phyloP scores from a whole-genome alignment of 495 filamentous ascomycete genomes.

The Bryoglossum gracile region DNA sequence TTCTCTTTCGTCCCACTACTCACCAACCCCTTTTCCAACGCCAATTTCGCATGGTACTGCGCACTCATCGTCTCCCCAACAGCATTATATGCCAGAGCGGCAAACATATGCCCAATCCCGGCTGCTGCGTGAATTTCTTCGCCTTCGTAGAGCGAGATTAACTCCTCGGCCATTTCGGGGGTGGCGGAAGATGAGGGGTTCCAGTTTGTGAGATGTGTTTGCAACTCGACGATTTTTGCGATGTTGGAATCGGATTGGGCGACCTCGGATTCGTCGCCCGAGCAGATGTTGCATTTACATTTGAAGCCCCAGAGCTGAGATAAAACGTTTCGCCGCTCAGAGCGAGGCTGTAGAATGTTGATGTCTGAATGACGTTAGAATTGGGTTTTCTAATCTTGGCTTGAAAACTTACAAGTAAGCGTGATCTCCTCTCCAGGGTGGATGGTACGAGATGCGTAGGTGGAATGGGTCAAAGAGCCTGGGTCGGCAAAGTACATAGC shows the following conservation, averaged over 20 bases:
- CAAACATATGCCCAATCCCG: conserved; percentile 20
- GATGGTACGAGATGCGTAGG: conserved; percentile 20
- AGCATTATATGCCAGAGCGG: conserved; percentile 20
- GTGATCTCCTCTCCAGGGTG: conserved; percentile 21
- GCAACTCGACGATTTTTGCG: conserved; percentile 9
- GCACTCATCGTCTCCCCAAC: conserved; percentile 12
- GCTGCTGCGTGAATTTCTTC: conserved; percentile 17
- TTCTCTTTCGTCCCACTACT: conserved; percentile 7
- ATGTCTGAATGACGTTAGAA: conserved; percentile 12
- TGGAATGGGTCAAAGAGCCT: conserved; percentile 15
- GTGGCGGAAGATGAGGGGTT: conserved; percentile 12
- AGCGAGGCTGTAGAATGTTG: conserved; percentile 14
- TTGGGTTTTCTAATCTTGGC: neutral
- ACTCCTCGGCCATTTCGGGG: conserved; percentile 11
- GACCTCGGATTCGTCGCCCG: neutral
- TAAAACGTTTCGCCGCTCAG: conserved; percentile 9
- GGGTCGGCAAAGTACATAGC: conserved; percentile 20
- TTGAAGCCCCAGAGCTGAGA: conserved; percentile 14
- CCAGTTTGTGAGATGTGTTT: conserved; percentile 15
- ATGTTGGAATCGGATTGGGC: conserved; percentile 11
- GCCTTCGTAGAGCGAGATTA: conserved; percentile 13
- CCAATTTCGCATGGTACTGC: conserved; percentile 14
- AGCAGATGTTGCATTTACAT: conserved; percentile 19
- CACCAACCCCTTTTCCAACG: conserved; percentile 15
- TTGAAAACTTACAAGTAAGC: conserved; percentile 15